A percentile compares a stretch with the other conserved stretches of the same genome.
Evolutionary conservation across 2,329 filamentous ascomycete genomes (phyloP).

Genomic region (Ophiostoma quercus): DNA sequence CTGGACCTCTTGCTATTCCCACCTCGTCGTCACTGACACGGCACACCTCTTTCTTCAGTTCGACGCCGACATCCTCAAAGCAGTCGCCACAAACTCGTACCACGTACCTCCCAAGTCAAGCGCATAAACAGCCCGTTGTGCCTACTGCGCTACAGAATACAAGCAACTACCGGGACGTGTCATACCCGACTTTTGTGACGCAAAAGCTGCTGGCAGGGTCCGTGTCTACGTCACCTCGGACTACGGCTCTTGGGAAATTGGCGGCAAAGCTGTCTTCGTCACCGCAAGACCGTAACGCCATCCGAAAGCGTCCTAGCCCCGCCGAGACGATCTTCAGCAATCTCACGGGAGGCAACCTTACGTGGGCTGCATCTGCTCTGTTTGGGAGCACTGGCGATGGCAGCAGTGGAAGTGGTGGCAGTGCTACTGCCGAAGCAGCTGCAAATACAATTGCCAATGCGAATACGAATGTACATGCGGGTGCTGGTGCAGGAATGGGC

Average conservation of each 20-base stretch:
- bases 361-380: slow-evolving; percentile 46
- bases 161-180: slow-evolving; percentile 16
- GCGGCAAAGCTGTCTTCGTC: slow-evolving; percentile 35
- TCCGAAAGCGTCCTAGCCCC: slow-evolving; percentile 54
- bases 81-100: slow-evolving; percentile 20
- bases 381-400: slow-evolving; percentile 28
- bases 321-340: slow-evolving; percentile 56
- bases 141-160: slow-evolving; percentile 14
- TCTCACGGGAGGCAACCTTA: slow-evolving; percentile 49
- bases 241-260: slow-evolving; percentile 16
- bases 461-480: background rate
- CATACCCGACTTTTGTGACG: slow-evolving; percentile 35
- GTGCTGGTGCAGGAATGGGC: background rate
- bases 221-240: slow-evolving; percentile 23
- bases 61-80: slow-evolving; percentile 18
- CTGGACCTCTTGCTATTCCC: background rate
- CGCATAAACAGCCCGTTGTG: background rate
- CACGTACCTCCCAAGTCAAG: slow-evolving; percentile 15
- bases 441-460: background rate
- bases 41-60: slow-evolving; percentile 18
- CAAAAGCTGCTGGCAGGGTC: slow-evolving; percentile 28
- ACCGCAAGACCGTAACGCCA: slow-evolving; percentile 33
- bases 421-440: slow-evolving; percentile 23
- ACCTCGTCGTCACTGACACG: slow-evolving; percentile 17
- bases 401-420: background rate